These are phyloP conservation scores for Saccharomycopsis synnaedendra DNA, from an alignment of 805 yeast species.

Conservation along the genomic window DNA sequence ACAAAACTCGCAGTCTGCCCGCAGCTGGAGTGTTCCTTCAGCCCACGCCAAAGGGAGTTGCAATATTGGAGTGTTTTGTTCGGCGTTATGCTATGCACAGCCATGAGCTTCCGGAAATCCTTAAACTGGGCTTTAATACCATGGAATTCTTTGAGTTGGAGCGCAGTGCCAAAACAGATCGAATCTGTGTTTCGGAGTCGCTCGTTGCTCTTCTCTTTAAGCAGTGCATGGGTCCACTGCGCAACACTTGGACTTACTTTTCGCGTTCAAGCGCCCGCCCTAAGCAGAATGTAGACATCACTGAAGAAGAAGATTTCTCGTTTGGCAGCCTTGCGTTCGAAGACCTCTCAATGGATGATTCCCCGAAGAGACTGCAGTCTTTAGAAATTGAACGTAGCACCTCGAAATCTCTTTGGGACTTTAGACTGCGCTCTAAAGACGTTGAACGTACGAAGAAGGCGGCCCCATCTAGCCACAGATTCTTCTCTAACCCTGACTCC, in stretches of 20 bases:
- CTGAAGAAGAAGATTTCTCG: slow-evolving; percentile 18
- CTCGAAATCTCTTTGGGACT: too few species aligned
- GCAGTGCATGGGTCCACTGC: slow-evolving; percentile 49
- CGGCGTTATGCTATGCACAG: slow-evolving; percentile 40
- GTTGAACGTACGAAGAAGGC: background rate
- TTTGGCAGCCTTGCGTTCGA: slow-evolving; percentile 18
- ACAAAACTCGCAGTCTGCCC: slow-evolving; percentile 46
- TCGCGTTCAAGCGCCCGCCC: slow-evolving; percentile 30
- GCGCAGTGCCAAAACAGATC: slow-evolving; percentile 46
- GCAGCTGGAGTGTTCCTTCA: slow-evolving; percentile 41
- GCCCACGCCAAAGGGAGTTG: slow-evolving; percentile 88
- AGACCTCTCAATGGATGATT: slow-evolving; percentile 9
- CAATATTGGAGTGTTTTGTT: slow-evolving; percentile 52
- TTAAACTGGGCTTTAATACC: slow-evolving; percentile 51
- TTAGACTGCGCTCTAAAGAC: too few species aligned
- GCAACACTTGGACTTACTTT: slow-evolving; percentile 55
- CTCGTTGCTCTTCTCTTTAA: slow-evolving; percentile 56
- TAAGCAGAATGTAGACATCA: slow-evolving; percentile 30
- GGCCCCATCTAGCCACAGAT: slow-evolving; percentile 69
- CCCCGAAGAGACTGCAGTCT: slow-evolving; percentile 2
- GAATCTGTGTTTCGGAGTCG: slow-evolving; percentile 48
- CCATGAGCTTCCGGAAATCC: slow-evolving; percentile 30
- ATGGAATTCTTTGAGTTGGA: slow-evolving; percentile 63
- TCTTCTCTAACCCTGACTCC: slow-evolving; percentile 82
- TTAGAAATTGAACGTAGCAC: too few species aligned